Evolutionary conservation across 2,329 filamentous ascomycete species (phyloP).

Genomic region (Diaporthe longicolla): DNA sequence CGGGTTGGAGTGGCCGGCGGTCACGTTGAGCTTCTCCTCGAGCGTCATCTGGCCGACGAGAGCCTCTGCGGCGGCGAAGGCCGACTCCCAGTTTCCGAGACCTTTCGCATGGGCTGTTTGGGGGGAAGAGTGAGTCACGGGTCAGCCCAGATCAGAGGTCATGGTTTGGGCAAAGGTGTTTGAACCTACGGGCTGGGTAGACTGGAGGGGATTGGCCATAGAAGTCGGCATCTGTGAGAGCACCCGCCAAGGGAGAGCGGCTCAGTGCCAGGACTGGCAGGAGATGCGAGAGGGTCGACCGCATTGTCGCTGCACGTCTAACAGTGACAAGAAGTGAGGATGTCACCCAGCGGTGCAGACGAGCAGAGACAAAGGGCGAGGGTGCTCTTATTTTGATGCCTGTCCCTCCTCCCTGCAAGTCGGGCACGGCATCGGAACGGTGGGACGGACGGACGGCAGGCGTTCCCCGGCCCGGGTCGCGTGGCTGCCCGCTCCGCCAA

Average conservation of each 20-base stretch:
- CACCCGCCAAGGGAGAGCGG: background rate
- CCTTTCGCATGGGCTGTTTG: conserved; percentile 47
- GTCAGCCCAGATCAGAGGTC: too few relatives aligned
- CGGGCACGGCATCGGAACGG: background rate
- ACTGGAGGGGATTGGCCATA: conserved; percentile 42
- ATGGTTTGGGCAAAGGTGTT: background rate
- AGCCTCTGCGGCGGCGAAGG: conserved; percentile 69
- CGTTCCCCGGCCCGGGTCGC: conserved; percentile 8
- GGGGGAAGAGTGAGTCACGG: too few relatives aligned
- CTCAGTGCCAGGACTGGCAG: conserved; percentile 13
- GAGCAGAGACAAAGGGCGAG: background rate
- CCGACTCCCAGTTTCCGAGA: conserved; percentile 64
- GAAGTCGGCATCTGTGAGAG: conserved; percentile 37
- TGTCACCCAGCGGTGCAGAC: background rate
- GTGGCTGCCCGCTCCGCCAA: background rate
- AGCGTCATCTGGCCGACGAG: conserved; percentile 75
- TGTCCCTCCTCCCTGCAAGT: too few relatives aligned
- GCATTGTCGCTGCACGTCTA: conserved; percentile 7
- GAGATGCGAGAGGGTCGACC: conserved; percentile 14
- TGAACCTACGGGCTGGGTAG: conserved; percentile 44
- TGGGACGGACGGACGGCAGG: background rate
- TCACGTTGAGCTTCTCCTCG: conserved; percentile 73
- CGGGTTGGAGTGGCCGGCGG: conserved; percentile 53
- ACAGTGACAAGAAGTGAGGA: background rate
- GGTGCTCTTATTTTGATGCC: background rate